Evolutionary conservation across 2,329 filamentous ascomycete species (phyloP).

Genomic region (Colletotrichum sp.): DNA sequence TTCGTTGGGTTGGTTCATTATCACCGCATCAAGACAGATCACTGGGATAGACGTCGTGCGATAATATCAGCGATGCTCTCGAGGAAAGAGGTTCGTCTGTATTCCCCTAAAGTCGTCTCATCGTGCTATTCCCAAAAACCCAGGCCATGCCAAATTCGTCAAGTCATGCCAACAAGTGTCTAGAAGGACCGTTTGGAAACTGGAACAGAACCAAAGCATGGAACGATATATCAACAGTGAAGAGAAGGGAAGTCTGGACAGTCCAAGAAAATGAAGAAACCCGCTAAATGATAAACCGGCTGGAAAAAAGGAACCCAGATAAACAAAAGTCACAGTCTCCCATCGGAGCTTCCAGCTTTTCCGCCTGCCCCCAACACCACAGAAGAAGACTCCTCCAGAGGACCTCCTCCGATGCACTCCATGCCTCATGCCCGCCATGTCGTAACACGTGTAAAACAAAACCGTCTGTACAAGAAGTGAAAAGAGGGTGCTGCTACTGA

Average conservation of each 20-base stretch:
- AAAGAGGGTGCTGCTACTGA: neutral
- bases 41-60: neutral
- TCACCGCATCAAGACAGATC: neutral
- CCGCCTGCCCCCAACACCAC: neutral
- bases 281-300: neutral
- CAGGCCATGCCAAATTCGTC: neutral
- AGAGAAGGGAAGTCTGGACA: neutral
- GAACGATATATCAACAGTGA: neutral
- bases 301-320: neutral
- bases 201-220: neutral
- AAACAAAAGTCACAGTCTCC: neutral
- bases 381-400: neutral
- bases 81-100: neutral
- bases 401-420: neutral
- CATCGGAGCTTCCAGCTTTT: neutral
- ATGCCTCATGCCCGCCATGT: neutral
- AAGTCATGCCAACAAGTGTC: neutral
- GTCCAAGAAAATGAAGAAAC: neutral
- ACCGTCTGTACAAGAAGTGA: neutral
- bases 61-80: neutral
- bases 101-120: neutral
- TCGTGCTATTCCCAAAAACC: neutral
- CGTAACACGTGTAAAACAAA: neutral
- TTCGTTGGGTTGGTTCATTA: neutral
- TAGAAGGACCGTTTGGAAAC: neutral